These are phyloP conservation scores for Macrolepiota fuliginosa DNA, from an alignment of 768 basidiomycete genomes.

Conservation along the genomic window DNA sequence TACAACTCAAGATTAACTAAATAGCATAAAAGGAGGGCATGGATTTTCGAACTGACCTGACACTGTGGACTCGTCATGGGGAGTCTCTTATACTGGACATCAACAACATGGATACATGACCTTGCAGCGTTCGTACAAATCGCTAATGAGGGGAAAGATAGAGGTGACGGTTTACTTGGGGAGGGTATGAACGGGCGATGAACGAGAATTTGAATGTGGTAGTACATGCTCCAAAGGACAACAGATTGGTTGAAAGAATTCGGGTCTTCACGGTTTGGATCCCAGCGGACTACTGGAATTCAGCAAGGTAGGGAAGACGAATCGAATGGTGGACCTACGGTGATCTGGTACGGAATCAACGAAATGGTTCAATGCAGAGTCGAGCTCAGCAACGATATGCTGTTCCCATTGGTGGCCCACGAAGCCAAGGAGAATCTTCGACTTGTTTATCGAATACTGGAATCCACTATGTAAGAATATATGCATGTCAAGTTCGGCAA, in stretches of 20 bases:
- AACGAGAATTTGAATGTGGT: constrained; percentile 68
- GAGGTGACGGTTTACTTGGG: constrained; percentile 41
- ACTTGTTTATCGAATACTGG: constrained; percentile 84
- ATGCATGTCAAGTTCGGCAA: neutral
- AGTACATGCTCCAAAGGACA: constrained; percentile 43
- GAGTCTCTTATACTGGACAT: constrained; percentile 46
- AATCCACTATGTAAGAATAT: neutral
- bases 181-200: constrained; percentile 79
- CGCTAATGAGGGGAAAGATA: constrained; percentile 65
- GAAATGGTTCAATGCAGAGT: constrained; percentile 73
- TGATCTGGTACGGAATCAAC: constrained; percentile 63
- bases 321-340: constrained; percentile 30
- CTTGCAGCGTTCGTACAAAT: constrained; percentile 82
- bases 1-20: neutral
- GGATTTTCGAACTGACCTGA: constrained; percentile 18
- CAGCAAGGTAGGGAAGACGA: neutral
- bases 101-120: constrained; percentile 77
- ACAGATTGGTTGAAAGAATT: constrained; percentile 62
- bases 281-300: constrained; percentile 44
- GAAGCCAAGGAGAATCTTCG: constrained; percentile 61
- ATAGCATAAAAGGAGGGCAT: neutral
- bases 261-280: constrained; percentile 42
- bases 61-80: constrained; percentile 27
- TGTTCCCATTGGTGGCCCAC: constrained; percentile 66
- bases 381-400: constrained; percentile 64